Conservation (phyloP, 257 asterid species). For the Leptodermis oblonga region DNA sequence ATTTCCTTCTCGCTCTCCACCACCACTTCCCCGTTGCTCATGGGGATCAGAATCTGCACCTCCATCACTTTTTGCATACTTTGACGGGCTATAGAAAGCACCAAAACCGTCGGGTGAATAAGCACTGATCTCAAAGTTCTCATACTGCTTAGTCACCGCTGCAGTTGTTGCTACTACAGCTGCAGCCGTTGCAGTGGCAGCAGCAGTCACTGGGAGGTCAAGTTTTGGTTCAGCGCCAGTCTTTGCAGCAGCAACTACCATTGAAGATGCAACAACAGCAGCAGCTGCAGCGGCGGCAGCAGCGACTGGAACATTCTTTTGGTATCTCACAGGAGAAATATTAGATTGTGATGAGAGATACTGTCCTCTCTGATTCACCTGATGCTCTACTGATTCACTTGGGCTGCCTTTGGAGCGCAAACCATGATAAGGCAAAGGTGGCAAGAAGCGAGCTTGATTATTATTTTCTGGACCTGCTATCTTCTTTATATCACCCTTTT, state of each 20-base stretch:
- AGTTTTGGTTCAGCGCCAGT: slow-evolving; percentile 44
- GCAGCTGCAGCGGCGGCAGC: slow-evolving; percentile 90
- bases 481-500: slow-evolving; percentile 28
- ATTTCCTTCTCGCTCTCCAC: slow-evolving; percentile 42
- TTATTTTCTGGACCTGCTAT: slow-evolving; percentile 29
- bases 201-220: slow-evolving; percentile 87
- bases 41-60: slow-evolving; percentile 35
- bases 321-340: slow-evolving; percentile 33
- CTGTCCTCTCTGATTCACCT: slow-evolving; percentile 32
- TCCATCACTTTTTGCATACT: slow-evolving; percentile 47
- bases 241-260: slow-evolving; percentile 82
- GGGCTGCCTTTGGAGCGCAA: slow-evolving; percentile 37
- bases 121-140: slow-evolving; percentile 43
- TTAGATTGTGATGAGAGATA: slow-evolving; percentile 39
- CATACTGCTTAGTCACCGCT: slow-evolving; percentile 70
- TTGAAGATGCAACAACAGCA: slow-evolving; percentile 90
- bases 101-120: slow-evolving; percentile 45
- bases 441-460: slow-evolving; percentile 48
- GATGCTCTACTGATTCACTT: slow-evolving; percentile 35
- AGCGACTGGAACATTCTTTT: slow-evolving; percentile 63
- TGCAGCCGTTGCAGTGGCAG: slow-evolving; percentile 92
- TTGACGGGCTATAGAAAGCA: slow-evolving; percentile 29
- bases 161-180: slow-evolving; percentile 88
- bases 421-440: slow-evolving; percentile 69
- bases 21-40: slow-evolving; percentile 50